Percentiles rank a stretch among this genome's conserved stretches.
phyloP scores from a whole-genome alignment of 2,329 filamentous ascomycete species.

The Aspergillus neotritici region DNA sequence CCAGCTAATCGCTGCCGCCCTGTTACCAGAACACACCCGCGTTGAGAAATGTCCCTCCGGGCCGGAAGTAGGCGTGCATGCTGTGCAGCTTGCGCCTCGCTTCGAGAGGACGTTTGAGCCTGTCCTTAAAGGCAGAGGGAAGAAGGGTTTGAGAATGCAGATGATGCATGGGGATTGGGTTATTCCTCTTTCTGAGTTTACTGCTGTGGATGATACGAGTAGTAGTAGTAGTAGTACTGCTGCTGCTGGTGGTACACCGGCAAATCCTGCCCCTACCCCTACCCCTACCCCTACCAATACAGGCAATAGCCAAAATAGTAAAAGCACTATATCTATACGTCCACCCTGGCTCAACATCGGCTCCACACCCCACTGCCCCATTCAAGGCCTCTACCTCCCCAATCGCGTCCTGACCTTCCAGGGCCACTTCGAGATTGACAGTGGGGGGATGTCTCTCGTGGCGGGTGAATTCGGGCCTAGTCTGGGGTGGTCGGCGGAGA shows the following conservation, averaged over 20 bases:
- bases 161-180: conserved; percentile 32
- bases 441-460: too few relatives aligned
- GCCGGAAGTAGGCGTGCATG: conserved; percentile 27
- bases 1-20: conserved; percentile 20
- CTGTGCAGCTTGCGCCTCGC: conserved; percentile 18
- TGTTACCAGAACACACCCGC: conserved; percentile 10
- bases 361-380: conserved; percentile 13
- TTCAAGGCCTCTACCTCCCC: conserved; percentile 21
- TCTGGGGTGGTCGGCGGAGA: too few relatives aligned
- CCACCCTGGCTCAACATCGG: conserved; percentile 20
- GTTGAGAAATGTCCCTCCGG: conserved; percentile 20
- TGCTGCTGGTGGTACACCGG: too few relatives aligned
- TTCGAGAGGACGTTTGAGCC: conserved; percentile 8
- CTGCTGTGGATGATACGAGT: too few relatives aligned
- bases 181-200: conserved; percentile 3
- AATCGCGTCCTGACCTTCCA: conserved; percentile 20
- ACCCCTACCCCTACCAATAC: too few relatives aligned
- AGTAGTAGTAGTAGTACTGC: too few relatives aligned
- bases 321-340: too few relatives aligned
- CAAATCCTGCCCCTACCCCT: too few relatives aligned
- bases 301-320: too few relatives aligned
- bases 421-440: conserved; percentile 24
- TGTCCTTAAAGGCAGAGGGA: not conserved
- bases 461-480: too few relatives aligned
- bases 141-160: conserved; percentile 23